Conservation (phyloP, 2,329 filamentous ascomycete genomes). For the Xylariaceae sp. region DNA sequence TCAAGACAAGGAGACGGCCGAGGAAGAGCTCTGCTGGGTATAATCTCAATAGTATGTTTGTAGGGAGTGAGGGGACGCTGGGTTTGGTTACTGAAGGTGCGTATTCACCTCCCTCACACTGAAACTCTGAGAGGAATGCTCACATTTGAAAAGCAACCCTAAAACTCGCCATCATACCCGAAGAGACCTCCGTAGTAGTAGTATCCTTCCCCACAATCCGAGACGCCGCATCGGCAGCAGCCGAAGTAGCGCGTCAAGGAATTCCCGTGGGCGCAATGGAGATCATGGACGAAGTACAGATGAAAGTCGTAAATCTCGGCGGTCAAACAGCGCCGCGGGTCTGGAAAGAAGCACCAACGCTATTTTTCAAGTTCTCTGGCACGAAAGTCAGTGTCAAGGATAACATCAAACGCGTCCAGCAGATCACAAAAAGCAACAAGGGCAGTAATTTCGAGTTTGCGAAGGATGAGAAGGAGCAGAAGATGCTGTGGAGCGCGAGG, state of each 20-base stretch:
- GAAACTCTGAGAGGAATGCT: neutral
- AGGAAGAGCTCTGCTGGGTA: constrained; percentile 81
- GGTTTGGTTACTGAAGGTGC: constrained; percentile 73
- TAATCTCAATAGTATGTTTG: constrained; percentile 76
- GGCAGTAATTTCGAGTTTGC: constrained; percentile 75
- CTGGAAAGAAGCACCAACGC: constrained; percentile 73
- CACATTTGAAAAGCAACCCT: constrained; percentile 57
- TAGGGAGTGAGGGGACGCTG: constrained; percentile 78
- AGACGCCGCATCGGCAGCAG: constrained; percentile 71
- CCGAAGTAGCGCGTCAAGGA: constrained; percentile 71
- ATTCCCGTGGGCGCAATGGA: constrained; percentile 76
- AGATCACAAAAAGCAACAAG: constrained; percentile 63
- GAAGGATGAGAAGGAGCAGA: constrained; percentile 65
- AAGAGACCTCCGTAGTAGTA: constrained; percentile 74
- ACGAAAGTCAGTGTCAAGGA: constrained; percentile 75
- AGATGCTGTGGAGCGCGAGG: constrained; percentile 74
- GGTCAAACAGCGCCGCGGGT: constrained; percentile 65
- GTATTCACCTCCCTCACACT: neutral
- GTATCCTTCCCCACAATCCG: constrained; percentile 76
- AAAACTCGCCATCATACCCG: constrained; percentile 73
- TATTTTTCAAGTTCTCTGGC: constrained; percentile 86
- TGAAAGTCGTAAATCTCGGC: constrained; percentile 75
- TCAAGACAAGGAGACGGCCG: constrained; percentile 76
- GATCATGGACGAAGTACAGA: constrained; percentile 86
- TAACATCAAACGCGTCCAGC: constrained; percentile 67